Conservation (phyloP, 768 basidiomycete genomes). For the Pleurotus djamor region DNA sequence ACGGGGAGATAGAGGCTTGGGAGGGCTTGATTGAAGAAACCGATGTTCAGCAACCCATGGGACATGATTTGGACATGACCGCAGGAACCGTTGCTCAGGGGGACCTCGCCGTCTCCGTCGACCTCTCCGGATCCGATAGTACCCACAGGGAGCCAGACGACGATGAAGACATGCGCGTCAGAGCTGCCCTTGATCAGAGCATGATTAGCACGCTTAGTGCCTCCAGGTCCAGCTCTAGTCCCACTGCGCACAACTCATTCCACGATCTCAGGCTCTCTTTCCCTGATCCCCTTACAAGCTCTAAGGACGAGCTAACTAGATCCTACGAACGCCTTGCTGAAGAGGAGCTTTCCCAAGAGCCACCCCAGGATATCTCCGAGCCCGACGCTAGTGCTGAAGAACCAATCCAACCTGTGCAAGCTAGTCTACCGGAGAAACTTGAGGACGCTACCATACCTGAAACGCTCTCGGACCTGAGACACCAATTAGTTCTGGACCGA, state of each 20-base stretch:
- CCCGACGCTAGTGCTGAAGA: not conserved
- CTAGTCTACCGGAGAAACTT: not conserved
- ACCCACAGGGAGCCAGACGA: slow-evolving; percentile 30
- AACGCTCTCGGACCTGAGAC: slow-evolving; percentile 1
- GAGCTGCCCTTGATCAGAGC: slow-evolving; percentile 79
- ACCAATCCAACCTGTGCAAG: not conserved
- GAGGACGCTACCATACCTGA: not conserved
- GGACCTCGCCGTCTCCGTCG: not conserved
- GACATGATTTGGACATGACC: slow-evolving; percentile 21
- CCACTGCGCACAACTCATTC: slow-evolving; percentile 57
- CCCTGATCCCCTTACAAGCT: slow-evolving; percentile 79
- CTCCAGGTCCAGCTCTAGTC: slow-evolving; percentile 65
- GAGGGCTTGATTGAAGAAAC: slow-evolving; percentile 74
- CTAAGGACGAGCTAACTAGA: slow-evolving; percentile 56
- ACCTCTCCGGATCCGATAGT: slow-evolving; percentile 17
- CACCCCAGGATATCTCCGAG: slow-evolving; percentile 17
- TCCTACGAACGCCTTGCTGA: slow-evolving; percentile 54
- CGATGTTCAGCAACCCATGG: slow-evolving; percentile 17
- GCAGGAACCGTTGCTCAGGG: slow-evolving; percentile 21
- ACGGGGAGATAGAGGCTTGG: slow-evolving; percentile 74
- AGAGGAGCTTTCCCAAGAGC: slow-evolving; percentile 27
- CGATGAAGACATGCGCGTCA: slow-evolving; percentile 66
- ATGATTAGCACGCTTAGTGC: slow-evolving; percentile 76
- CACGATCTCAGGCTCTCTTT: slow-evolving; percentile 81
- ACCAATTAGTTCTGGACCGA: slow-evolving; percentile 10